Conservation (phyloP, 768 basidiomycete species). For the Panus rudis region DNA sequence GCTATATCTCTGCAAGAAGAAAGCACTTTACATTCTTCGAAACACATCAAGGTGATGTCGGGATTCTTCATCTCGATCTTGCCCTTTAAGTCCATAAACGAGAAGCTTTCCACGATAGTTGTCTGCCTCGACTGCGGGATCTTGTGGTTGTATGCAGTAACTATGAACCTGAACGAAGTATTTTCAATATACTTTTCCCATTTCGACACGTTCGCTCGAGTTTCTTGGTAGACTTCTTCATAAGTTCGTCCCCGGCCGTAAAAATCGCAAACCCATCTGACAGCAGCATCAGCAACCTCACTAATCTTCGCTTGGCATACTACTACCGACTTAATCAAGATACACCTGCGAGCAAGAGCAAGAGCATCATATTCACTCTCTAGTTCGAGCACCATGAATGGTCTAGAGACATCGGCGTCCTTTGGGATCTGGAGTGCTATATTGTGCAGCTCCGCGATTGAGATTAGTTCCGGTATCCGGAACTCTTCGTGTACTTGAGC, state of each 20-base stretch:
- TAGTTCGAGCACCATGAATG: slow-evolving; percentile 70
- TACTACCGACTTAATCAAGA: slow-evolving; percentile 71
- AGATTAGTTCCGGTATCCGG: slow-evolving; percentile 74
- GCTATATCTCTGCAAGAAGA: not conserved
- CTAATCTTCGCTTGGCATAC: not conserved
- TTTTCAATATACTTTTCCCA: slow-evolving; percentile 58
- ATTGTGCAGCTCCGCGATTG: slow-evolving; percentile 66
- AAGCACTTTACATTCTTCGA: slow-evolving; percentile 77
- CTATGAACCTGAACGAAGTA: slow-evolving; percentile 76
- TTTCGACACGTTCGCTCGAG: slow-evolving; percentile 32
- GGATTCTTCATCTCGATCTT: slow-evolving; percentile 78
- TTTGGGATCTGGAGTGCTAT: slow-evolving; percentile 50
- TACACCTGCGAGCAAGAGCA: slow-evolving; percentile 68
- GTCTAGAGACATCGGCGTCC: slow-evolving; percentile 48
- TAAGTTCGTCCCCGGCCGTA: slow-evolving; percentile 70
- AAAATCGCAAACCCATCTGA: slow-evolving; percentile 71
- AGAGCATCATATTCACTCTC: slow-evolving; percentile 67
- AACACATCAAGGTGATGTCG: slow-evolving; percentile 63
- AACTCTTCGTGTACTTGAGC: slow-evolving; percentile 80
- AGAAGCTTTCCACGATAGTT: slow-evolving; percentile 69
- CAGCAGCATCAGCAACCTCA: not conserved
- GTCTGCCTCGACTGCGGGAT: slow-evolving; percentile 62
- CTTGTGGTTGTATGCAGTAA: slow-evolving; percentile 68
- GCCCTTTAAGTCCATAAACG: slow-evolving; percentile 79
- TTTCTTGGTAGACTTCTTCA: slow-evolving; percentile 56